Conservation (phyloP, 768 basidiomycete species). For the Ramaria sp. region DNA sequence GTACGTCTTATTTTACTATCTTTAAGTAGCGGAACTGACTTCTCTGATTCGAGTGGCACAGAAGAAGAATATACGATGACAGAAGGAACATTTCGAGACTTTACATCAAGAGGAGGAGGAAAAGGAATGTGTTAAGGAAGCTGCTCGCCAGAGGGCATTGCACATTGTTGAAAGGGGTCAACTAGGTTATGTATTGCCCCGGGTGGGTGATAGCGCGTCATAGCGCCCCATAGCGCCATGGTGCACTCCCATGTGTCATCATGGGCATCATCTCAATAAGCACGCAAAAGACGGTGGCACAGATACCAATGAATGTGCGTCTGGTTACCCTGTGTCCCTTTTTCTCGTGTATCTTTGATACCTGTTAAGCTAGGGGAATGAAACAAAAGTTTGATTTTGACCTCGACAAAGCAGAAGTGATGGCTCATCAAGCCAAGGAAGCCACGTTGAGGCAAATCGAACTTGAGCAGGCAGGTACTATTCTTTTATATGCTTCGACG, state of each 20-base stretch:
- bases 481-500: background rate
- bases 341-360: background rate
- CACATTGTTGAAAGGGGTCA: conserved; percentile 85
- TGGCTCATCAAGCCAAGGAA: conserved; percentile 79
- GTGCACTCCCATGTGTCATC: no score
- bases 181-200: conserved; percentile 45
- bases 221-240: no score
- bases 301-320: conserved; percentile 22
- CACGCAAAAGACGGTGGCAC: conserved; percentile 18
- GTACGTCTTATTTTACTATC: conserved; percentile 31
- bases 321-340: background rate
- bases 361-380: conserved; percentile 37
- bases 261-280: conserved; percentile 28
- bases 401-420: conserved; percentile 51
- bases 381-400: conserved; percentile 89
- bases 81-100: conserved; percentile 67
- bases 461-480: conserved; percentile 45
- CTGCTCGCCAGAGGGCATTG: conserved; percentile 82
- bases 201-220: no score
- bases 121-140: conserved; percentile 50
- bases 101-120: conserved; percentile 73
- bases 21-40: conserved; percentile 1
- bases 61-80: conserved; percentile 88
- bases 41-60: conserved; percentile 50
- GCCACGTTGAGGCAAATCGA: conserved; percentile 77